Percentiles rank a stretch among this genome's conserved stretches.
phyloP scores from a whole-genome alignment of 768 basidiomycete species.

The Collybiopsis confluens region DNA sequence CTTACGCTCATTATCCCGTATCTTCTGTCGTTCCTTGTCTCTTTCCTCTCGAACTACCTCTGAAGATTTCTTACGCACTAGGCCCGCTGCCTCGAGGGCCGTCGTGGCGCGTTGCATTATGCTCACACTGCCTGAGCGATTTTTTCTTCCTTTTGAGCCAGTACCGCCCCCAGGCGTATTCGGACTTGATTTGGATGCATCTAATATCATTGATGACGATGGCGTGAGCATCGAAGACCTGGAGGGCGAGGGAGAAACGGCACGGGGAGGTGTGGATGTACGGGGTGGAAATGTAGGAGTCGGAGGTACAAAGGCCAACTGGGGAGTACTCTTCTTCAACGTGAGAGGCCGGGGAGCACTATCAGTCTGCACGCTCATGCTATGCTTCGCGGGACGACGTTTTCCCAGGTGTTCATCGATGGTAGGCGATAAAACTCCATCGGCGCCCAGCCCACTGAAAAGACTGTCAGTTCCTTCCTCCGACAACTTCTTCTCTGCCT shows the following conservation, averaged over 20 bases:
- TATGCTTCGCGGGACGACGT: conserved; percentile 15
- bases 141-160: conserved; percentile 57
- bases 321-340: conserved; percentile 43
- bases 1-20: conserved; percentile 40
- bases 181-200: conserved; percentile 59
- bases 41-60: conserved; percentile 68
- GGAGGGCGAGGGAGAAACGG: conserved; percentile 32
- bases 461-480: conserved; percentile 23
- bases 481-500: conserved; percentile 54
- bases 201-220: conserved; percentile 39
- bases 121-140: conserved; percentile 83
- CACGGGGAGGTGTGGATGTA: conserved; percentile 51
- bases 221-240: conserved; percentile 56
- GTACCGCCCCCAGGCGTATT: conserved; percentile 63
- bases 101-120: conserved; percentile 97
- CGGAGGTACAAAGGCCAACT: conserved; percentile 71
- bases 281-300: conserved; percentile 58
- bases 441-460: conserved; percentile 1
- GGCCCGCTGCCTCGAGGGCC: conserved; percentile 78
- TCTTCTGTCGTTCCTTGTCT: conserved; percentile 39
- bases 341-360: conserved; percentile 26
- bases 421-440: conserved; percentile 11
- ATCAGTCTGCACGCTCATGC: conserved; percentile 18
- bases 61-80: conserved; percentile 78
- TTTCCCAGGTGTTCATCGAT: conserved; percentile 17